phyloP scores from a whole-genome alignment of 2,329 filamentous ascomycete genomes.

The Scedosporium dehoogii region DNA sequence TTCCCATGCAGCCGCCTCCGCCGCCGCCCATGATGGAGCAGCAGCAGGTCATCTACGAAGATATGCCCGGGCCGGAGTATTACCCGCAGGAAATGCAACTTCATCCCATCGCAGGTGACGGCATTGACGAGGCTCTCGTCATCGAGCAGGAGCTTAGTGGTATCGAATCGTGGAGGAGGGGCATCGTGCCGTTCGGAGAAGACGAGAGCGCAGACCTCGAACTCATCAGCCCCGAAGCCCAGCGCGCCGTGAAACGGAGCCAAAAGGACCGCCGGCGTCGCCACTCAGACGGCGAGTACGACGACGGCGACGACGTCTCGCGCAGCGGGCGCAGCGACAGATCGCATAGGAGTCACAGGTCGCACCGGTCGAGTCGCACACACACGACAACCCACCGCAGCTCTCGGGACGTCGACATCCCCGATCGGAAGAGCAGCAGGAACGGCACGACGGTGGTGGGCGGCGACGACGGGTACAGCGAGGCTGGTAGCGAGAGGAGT shows the following conservation, averaged over 20 bases:
- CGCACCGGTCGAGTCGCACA: conserved; percentile 1
- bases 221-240: conserved; percentile 46
- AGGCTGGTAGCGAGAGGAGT: conserved; percentile 27
- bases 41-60: not conserved
- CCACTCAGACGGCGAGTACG: conserved; percentile 10
- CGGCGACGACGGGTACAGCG: conserved; percentile 22
- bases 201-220: conserved; percentile 42
- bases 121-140: conserved; percentile 46
- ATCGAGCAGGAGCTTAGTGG: conserved; percentile 47
- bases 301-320: conserved; percentile 30
- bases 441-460: conserved; percentile 8
- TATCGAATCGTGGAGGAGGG: conserved; percentile 50
- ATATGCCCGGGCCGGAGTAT: conserved; percentile 14
- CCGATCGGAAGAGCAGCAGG: conserved; percentile 14
- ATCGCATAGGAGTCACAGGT: conserved; percentile 8
- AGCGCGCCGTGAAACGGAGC: conserved; percentile 29
- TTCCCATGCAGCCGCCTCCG: conserved; percentile 10
- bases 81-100: conserved; percentile 19
- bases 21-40: conserved; percentile 12
- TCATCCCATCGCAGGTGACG: conserved; percentile 9
- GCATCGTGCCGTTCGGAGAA: conserved; percentile 37
- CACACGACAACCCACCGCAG: conserved; percentile 10
- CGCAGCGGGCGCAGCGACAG: conserved; percentile 16
- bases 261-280: conserved; percentile 6
- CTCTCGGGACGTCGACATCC: conserved; percentile 18